Conservation (phyloP, 106 monocot genomes). For the Vanilla planifolia region DNA sequence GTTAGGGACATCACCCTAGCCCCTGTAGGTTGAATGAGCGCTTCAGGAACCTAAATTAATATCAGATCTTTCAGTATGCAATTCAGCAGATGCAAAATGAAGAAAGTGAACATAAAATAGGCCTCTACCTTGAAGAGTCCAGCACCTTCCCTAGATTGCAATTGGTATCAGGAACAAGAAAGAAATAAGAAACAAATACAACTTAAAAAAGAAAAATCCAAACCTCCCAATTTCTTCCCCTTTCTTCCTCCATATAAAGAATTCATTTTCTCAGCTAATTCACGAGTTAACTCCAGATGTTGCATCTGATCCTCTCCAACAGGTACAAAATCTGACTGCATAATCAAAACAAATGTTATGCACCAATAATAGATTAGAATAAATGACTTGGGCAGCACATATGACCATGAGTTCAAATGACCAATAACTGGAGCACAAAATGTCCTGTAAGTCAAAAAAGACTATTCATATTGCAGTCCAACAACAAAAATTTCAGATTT, state of each 20-base stretch:
- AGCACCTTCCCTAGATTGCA: conserved; percentile 69
- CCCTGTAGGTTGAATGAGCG: conserved; percentile 82
- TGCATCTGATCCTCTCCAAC: conserved; percentile 98
- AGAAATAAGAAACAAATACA: conserved; percentile 6
- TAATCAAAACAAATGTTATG: conserved; percentile 3
- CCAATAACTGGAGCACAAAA: neutral
- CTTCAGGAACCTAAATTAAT: conserved; percentile 83
- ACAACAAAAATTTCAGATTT: no score
- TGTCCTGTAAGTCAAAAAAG: no score
- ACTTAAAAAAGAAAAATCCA: conserved; percentile 15
- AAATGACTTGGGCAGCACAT: neutral
- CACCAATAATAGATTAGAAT: neutral
- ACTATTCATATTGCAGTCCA: no score
- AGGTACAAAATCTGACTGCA: conserved; percentile 94
- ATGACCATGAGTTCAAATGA: neutral
- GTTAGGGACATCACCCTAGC: conserved; percentile 96
- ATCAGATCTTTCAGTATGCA: neutral
- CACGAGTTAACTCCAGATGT: conserved; percentile 90
- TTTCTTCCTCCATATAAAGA: conserved; percentile 81
- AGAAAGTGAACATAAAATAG: conserved; percentile 4
- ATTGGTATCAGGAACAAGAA: conserved; percentile 14
- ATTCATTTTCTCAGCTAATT: conserved; percentile 84
- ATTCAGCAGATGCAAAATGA: neutral
- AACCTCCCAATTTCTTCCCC: conserved; percentile 99
- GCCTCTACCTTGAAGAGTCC: conserved; percentile 64